These are phyloP conservation scores for Grifola frondosa DNA, from an alignment of 1,284 basidiomycete species.

Conservation along the genomic window DNA sequence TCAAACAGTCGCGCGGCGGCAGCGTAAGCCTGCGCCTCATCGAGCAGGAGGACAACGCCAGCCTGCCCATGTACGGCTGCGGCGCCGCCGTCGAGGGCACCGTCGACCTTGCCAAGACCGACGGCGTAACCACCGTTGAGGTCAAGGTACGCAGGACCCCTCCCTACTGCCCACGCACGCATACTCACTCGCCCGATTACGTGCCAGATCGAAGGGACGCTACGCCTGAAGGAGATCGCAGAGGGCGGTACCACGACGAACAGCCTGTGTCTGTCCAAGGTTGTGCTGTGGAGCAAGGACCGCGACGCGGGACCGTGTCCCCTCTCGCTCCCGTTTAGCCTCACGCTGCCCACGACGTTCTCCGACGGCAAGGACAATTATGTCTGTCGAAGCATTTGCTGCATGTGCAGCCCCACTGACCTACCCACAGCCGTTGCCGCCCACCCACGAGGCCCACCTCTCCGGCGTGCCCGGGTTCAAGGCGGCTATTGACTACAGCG, in stretches of 20 bases:
- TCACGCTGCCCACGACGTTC: conserved; percentile 59
- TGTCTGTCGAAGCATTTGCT: conserved; percentile 40
- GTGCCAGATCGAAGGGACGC: conserved; percentile 61
- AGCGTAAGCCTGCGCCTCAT: conserved; percentile 49
- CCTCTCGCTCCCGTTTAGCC: conserved; percentile 47
- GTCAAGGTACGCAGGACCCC: conserved; percentile 56
- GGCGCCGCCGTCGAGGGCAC: conserved; percentile 54
- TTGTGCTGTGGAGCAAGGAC: conserved; percentile 58
- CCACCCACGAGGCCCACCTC: conserved; percentile 62
- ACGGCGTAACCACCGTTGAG: conserved; percentile 59
- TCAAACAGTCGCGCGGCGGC: conserved; percentile 61
- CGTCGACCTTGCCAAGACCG: conserved; percentile 55
- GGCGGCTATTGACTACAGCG: conserved; percentile 26
- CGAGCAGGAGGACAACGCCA: conserved; percentile 48
- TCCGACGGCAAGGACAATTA: conserved; percentile 52
- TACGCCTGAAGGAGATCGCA: conserved; percentile 61
- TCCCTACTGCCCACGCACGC: no score
- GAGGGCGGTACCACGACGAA: conserved; percentile 56
- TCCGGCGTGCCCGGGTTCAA: conserved; percentile 69
- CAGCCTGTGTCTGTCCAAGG: conserved; percentile 51
- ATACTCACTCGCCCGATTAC: no score
- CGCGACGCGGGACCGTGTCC: conserved; percentile 48
- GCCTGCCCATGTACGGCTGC: conserved; percentile 57
- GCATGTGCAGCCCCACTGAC: neutral
- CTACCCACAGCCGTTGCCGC: conserved; percentile 50